A percentile compares a stretch with the other conserved stretches of the same genome.
Conservation (phyloP, 805 yeast genomes). For the Wickerhamiella allomyrinae region DNA sequence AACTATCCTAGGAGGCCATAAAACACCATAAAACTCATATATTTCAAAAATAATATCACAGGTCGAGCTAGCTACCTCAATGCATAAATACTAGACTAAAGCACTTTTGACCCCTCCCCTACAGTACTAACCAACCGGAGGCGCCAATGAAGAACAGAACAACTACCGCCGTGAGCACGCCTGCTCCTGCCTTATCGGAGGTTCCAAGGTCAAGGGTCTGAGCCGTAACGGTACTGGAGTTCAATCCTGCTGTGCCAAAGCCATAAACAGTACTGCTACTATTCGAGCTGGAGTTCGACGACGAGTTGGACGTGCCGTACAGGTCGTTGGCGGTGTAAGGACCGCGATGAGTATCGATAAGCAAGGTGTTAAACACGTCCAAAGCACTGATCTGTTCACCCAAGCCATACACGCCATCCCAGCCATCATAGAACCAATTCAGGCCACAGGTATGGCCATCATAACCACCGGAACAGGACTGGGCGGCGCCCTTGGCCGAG, state of each 20-base stretch:
- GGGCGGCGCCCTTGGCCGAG: conserved; percentile 62
- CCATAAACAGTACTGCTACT: conserved; percentile 15
- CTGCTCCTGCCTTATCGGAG: conserved; percentile 75
- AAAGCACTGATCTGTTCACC: conserved; percentile 87
- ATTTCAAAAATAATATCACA: no score
- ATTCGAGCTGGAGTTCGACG: neutral
- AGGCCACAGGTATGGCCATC: conserved; percentile 85
- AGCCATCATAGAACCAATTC: conserved; percentile 52
- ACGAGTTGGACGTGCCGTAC: conserved; percentile 1
- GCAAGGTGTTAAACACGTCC: conserved; percentile 35
- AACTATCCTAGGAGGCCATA: neutral
- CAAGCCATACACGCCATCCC: conserved; percentile 67
- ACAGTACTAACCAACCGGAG: conserved; percentile 30
- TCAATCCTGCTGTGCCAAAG: conserved; percentile 20
- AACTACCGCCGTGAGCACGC: conserved; percentile 63
- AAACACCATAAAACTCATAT: no score
- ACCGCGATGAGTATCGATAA: conserved; percentile 12
- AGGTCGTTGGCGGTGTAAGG: conserved; percentile 17
- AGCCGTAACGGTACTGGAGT: conserved; percentile 12
- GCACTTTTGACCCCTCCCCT: no score
- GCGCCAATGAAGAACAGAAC: conserved; percentile 54
- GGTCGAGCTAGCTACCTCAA: no score
- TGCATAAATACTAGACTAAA: neutral
- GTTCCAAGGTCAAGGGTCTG: conserved; percentile 15
- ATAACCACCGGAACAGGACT: conserved; percentile 70